Evolutionary conservation across 495 filamentous ascomycete genomes (phyloP).

Genomic region (Hypoxylon crocopeplum): DNA sequence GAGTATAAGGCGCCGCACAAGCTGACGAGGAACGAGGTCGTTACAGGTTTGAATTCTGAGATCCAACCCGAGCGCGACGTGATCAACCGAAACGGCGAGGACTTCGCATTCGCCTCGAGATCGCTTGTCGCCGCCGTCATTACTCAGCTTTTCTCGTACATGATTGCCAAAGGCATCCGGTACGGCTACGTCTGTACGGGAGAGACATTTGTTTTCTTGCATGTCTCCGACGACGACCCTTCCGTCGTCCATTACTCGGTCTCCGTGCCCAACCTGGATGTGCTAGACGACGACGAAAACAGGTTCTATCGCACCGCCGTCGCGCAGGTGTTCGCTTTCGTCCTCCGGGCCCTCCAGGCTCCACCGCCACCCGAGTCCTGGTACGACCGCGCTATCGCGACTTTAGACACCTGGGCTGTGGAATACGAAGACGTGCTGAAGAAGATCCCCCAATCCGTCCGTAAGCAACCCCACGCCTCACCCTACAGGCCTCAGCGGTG

Average conservation of each 20-base stretch:
- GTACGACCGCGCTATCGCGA: slow-evolving; percentile 41
- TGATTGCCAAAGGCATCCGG: slow-evolving; percentile 31
- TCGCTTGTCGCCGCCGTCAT: slow-evolving; percentile 30
- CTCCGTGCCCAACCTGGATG: slow-evolving; percentile 41
- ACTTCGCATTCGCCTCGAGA: slow-evolving; percentile 35
- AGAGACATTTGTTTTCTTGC: slow-evolving; percentile 51
- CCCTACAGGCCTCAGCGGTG: slow-evolving; percentile 40
- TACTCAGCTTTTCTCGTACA: slow-evolving; percentile 16
- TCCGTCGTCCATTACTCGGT: slow-evolving; percentile 42
- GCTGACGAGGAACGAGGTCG: slow-evolving; percentile 40
- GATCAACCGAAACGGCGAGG: slow-evolving; percentile 39
- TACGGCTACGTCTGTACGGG: slow-evolving; percentile 49
- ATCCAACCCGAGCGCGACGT: slow-evolving; percentile 41
- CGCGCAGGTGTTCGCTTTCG: slow-evolving; percentile 57
- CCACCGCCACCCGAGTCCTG: slow-evolving; percentile 45
- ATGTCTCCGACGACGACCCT: slow-evolving; percentile 43
- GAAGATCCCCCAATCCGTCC: slow-evolving; percentile 37
- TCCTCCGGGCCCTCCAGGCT: slow-evolving; percentile 49
- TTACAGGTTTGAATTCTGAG: slow-evolving; percentile 37
- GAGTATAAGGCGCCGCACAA: slow-evolving; percentile 57
- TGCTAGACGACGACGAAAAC: slow-evolving; percentile 27
- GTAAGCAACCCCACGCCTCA: slow-evolving; percentile 37
- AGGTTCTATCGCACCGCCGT: slow-evolving; percentile 52
- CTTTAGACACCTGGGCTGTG: slow-evolving; percentile 46
- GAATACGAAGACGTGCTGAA: slow-evolving; percentile 47